Base-by-base conservation (phyloP, 331 rosid genomes). In the Prunus yedoensis region DNA sequence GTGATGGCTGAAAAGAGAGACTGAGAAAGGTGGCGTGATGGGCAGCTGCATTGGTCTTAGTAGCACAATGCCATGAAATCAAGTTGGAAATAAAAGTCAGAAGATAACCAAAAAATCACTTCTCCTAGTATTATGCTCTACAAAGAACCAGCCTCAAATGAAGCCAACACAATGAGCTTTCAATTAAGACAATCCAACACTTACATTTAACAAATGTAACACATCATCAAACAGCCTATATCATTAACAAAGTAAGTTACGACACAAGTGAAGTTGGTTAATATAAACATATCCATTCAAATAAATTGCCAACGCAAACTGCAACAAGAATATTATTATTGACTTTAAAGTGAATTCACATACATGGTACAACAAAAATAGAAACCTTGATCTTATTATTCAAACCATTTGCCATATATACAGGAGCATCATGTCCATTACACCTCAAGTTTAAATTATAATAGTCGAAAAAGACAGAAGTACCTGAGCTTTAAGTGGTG, bases 401-500 rank as follows among this genome's bases (percentile, higher is more conserved):
- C n/a, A 78, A 27, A 46, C 15, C 60, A 32, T 16, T 21, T 21
- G 20, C 16, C 38, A 25, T 25, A 64, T 27, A 54, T 53, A 52
- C 73, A 52, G 21, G 47, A 50, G 27, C 4, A 45, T 51, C 52
- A 18, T 30, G 21, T 21, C 51, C 46, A 54, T 13, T 58, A 16
- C 8, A 6, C 15, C 35, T 63, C 25, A 16, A 50, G 28, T 52
- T 18, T 66, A 6, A 27, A 27, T 14, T 83, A 28, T 68, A 76
- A 23, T 27, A 58, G 10, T 47, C 3, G 12, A 45, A 23, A 15
- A 74, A 71, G 49, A 69, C 21, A 21, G 21, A 47, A 51, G 69
- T 10, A 69, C 41, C 43, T 56, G 66, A 35, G 49, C 18, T 67
- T 62, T 70, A 88, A 9, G 83, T n/a, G 14, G 82, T 43, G 49